Percentiles rank a stretch among this genome's conserved stretches.
Evolutionary conservation across 2,329 filamentous ascomycete species (phyloP).

Genomic region (Orbilia blumenaviensis): DNA sequence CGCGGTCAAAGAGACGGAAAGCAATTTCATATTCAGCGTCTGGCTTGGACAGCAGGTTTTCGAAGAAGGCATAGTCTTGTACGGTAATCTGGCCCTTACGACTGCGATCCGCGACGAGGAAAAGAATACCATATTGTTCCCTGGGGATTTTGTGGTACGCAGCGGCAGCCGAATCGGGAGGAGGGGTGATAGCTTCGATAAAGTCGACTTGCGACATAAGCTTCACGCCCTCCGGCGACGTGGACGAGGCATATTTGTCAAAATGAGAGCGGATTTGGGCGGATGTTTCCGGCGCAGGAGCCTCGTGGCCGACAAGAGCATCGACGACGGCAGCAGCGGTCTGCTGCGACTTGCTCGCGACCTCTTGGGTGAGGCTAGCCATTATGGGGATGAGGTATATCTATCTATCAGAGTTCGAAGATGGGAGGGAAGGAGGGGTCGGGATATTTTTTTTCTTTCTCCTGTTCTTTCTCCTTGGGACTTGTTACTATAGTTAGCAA

Average conservation of each 20-base stretch:
- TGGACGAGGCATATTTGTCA: slow-evolving; percentile 73
- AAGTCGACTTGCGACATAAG: slow-evolving; percentile 88
- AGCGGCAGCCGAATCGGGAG: slow-evolving; percentile 66
- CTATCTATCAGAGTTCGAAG: not conserved
- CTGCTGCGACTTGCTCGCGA: slow-evolving; percentile 42
- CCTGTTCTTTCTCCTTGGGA: no score
- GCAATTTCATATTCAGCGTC: slow-evolving; percentile 99
- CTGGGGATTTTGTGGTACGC: slow-evolving; percentile 99
- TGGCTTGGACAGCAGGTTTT: slow-evolving; percentile 90
- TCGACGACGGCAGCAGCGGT: slow-evolving; percentile 39
- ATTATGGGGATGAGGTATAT: slow-evolving; percentile 7
- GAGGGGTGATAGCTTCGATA: slow-evolving; percentile 86
- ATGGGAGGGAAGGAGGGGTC: not conserved
- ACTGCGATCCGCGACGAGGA: slow-evolving; percentile 85
- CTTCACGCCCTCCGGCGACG: slow-evolving; percentile 79
- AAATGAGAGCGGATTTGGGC: slow-evolving; percentile 80
- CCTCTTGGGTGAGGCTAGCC: slow-evolving; percentile 35
- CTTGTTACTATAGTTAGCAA: not conserved
- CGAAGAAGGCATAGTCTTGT: slow-evolving; percentile 89
- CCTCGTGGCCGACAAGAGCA: slow-evolving; percentile 46
- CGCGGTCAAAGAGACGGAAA: slow-evolving; percentile 92
- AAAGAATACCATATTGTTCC: slow-evolving; percentile 93
- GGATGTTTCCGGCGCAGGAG: slow-evolving; percentile 7
- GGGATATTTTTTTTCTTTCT: no score
- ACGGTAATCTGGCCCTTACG: slow-evolving; percentile 77